Evolutionary conservation across 2,329 filamentous ascomycete species (phyloP).

Genomic region (Zymoseptoria ardabiliae): DNA sequence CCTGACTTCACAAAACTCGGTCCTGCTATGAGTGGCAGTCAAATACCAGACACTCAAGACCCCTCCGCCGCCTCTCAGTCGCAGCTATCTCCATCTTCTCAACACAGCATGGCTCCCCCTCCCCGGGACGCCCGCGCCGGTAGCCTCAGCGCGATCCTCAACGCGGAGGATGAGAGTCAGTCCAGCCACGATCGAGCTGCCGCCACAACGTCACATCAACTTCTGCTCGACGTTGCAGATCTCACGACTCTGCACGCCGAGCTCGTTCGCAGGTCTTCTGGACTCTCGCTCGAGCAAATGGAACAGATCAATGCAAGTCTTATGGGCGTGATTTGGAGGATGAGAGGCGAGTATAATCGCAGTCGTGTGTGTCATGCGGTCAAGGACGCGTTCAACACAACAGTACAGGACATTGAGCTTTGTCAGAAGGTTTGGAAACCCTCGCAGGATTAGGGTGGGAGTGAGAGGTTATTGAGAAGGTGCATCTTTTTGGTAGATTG

Average conservation of each 20-base stretch:
- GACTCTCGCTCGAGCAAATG: constrained; percentile 83
- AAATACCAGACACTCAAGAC: constrained; percentile 57
- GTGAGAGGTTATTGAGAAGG: background rate
- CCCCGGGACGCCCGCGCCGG: constrained; percentile 18
- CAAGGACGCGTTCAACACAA: constrained; percentile 65
- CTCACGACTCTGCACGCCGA: constrained; percentile 54
- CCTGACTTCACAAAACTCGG: constrained; percentile 50
- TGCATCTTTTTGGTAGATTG: background rate
- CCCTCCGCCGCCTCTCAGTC: constrained; percentile 35
- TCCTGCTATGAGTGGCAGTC: constrained; percentile 43
- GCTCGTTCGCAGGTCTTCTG: constrained; percentile 61
- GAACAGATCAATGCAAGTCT: constrained; percentile 86
- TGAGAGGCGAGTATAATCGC: constrained; percentile 75
- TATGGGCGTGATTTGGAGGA: constrained; percentile 84
- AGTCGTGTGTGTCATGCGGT: constrained; percentile 61
- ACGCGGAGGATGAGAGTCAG: constrained; percentile 22
- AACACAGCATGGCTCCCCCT: constrained; percentile 29
- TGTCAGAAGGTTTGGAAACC: constrained; percentile 39
- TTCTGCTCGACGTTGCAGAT: constrained; percentile 43
- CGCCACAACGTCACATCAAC: constrained; percentile 4
- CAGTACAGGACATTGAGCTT: constrained; percentile 59
- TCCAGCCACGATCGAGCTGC: constrained; percentile 8
- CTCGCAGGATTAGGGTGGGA: constrained; percentile 29
- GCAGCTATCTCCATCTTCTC: constrained; percentile 24
- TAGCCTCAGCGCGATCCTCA: constrained; percentile 37